Percentiles rank a stretch among this genome's conserved stretches.
Evolutionary conservation across 345 rosid species (phyloP).

Genomic region (Melaleuca quinquenervia): DNA sequence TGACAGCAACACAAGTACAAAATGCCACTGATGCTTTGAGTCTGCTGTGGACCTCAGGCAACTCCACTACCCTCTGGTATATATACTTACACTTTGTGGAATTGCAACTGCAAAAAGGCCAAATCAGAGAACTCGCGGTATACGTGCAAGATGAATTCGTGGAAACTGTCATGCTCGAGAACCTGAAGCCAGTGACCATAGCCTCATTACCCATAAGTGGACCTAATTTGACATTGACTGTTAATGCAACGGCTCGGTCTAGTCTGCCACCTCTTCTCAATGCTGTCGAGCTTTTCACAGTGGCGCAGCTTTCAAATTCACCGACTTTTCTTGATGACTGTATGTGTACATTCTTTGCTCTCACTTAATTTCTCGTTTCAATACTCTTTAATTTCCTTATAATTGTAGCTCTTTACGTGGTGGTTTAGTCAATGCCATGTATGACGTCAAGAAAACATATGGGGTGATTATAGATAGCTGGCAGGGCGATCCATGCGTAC

Average conservation of each 20-base stretch:
- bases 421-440: background rate
- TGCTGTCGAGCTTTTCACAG: slow-evolving; percentile 21
- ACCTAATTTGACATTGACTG: background rate
- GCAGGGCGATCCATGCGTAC: slow-evolving; percentile 27
- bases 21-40: background rate
- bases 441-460: background rate
- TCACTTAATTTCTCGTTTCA: background rate
- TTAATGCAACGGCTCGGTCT: background rate
- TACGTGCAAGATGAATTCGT: background rate
- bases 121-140: background rate
- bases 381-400: background rate
- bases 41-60: fast-evolving
- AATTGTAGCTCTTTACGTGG: background rate
- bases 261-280: slow-evolving; percentile 26
- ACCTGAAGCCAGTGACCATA: background rate
- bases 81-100: background rate
- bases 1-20: background rate
- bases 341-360: background rate
- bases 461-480: slow-evolving; percentile 1
- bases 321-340: slow-evolving; percentile 1
- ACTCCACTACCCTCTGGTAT: background rate
- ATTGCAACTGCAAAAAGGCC: background rate
- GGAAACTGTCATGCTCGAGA: background rate
- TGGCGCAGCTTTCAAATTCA: slow-evolving; percentile 5
- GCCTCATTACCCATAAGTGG: background rate